phyloP scores from a whole-genome alignment of 2,329 filamentous ascomycete genomes.

The Aquanectria penicillioides region DNA sequence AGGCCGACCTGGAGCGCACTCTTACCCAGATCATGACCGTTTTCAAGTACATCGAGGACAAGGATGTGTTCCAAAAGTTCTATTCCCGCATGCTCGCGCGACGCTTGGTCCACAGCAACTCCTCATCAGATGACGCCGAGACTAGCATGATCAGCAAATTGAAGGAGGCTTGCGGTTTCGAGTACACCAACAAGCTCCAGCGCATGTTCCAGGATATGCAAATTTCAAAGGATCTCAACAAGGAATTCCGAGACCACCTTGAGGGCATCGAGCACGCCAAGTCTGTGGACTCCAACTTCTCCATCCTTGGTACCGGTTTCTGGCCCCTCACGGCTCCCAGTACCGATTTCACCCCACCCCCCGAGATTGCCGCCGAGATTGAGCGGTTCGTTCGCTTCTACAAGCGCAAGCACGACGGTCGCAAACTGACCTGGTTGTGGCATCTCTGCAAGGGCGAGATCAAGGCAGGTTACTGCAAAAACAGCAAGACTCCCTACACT shows the following conservation, averaged over 20 bases:
- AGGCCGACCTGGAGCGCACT: conserved; percentile 90
- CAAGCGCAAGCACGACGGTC: conserved; percentile 94
- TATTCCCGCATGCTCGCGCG: conserved; percentile 97
- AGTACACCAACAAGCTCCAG: conserved; percentile 99
- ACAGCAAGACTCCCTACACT: conserved; percentile 89
- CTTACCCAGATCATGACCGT: conserved; percentile 97
- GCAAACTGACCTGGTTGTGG: conserved; percentile 98
- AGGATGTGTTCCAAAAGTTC: conserved; percentile 99
- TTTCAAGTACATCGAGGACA: conserved; percentile 99
- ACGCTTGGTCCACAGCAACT: conserved; percentile 92
- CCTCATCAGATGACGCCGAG: conserved; percentile 95
- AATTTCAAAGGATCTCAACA: conserved; percentile 96
- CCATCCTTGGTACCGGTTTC: conserved; percentile 94
- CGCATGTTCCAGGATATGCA: conserved; percentile 99
- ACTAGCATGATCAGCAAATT: conserved; percentile 99
- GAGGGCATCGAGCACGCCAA: conserved; percentile 68
- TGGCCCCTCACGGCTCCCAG: conserved; percentile 91
- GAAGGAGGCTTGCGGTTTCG: conserved; percentile 97
- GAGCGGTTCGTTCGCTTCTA: conserved; percentile 93
- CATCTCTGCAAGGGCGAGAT: conserved; percentile 98
- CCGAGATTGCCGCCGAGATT: conserved; percentile 85
- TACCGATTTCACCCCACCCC: conserved; percentile 88
- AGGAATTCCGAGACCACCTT: conserved; percentile 82
- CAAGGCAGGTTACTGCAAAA: conserved; percentile 91
- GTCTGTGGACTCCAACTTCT: conserved; percentile 85